phyloP scores from a whole-genome alignment of 345 rosid genomes.

The Acer campestre region DNA sequence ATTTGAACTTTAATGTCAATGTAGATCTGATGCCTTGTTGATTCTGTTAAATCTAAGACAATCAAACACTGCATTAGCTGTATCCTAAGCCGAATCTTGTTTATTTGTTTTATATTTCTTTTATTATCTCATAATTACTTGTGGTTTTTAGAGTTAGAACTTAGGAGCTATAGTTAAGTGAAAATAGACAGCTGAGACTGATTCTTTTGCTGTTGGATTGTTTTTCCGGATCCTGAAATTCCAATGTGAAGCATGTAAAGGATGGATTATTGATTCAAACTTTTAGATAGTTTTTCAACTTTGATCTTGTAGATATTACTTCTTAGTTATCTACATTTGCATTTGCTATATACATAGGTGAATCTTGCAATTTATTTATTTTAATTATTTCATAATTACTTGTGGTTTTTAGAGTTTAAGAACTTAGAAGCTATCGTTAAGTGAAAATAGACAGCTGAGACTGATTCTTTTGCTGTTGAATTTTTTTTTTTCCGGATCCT shows the following conservation, averaged over 20 bases:
- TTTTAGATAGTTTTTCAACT: not conserved
- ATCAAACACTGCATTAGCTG: not conserved
- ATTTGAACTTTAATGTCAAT: not conserved
- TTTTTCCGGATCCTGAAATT: too few relatives aligned
- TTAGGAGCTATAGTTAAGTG: too few relatives aligned
- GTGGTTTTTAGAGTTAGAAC: not conserved
- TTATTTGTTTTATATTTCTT: not conserved
- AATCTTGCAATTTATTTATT: not conserved
- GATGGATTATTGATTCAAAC: not conserved
- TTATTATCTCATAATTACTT: not conserved
- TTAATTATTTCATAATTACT: not conserved
- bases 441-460: too few relatives aligned
- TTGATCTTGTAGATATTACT: not conserved
- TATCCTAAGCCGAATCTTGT: not conserved
- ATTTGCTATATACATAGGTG: not conserved
- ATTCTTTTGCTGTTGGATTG: too few relatives aligned
- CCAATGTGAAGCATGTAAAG: not conserved
- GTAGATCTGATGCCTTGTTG: slow-evolving; percentile 4
- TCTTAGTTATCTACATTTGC: not conserved
- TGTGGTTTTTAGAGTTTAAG: not conserved
- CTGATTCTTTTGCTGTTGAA: too few relatives aligned
- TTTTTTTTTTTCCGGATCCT: too few relatives aligned
- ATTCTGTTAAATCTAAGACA: not conserved
- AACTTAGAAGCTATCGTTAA: too few relatives aligned
- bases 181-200: too few relatives aligned